phyloP scores from a whole-genome alignment of 2,329 filamentous ascomycete species.

The Myriosclerotinia curreyana region DNA sequence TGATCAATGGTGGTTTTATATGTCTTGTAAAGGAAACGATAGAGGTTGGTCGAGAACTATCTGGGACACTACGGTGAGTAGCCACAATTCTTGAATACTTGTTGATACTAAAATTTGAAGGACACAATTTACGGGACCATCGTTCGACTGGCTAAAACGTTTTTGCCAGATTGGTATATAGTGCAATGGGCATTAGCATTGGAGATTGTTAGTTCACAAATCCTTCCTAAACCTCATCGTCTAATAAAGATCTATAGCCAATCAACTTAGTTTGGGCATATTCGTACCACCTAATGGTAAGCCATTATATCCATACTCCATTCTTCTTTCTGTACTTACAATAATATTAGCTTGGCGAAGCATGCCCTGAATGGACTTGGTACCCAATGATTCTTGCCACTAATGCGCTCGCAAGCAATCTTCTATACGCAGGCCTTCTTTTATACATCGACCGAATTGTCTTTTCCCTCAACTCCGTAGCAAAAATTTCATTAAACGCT shows the following conservation, averaged over 20 bases:
- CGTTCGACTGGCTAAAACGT: not conserved
- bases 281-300: not conserved
- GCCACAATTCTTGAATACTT: not conserved
- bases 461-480: not conserved
- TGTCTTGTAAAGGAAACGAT: conserved; percentile 17
- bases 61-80: not conserved
- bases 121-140: not conserved
- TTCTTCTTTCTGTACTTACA: not conserved
- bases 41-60: not conserved
- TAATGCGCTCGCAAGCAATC: not conserved
- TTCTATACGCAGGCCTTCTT: not conserved
- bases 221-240: not conserved
- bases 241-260: not conserved
- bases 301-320: not conserved
- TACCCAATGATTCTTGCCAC: not conserved
- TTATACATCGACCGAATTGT: no score
- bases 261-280: not conserved
- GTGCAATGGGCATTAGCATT: not conserved
- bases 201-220: not conserved
- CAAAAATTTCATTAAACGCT: not conserved
- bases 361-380: not conserved
- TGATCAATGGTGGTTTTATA: conserved; percentile 17
- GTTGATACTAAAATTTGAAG: not conserved
- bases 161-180: not conserved
- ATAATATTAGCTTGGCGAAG: not conserved